phyloP scores from a whole-genome alignment of 2,329 filamentous ascomycete species.

The Fusarium sp. region DNA sequence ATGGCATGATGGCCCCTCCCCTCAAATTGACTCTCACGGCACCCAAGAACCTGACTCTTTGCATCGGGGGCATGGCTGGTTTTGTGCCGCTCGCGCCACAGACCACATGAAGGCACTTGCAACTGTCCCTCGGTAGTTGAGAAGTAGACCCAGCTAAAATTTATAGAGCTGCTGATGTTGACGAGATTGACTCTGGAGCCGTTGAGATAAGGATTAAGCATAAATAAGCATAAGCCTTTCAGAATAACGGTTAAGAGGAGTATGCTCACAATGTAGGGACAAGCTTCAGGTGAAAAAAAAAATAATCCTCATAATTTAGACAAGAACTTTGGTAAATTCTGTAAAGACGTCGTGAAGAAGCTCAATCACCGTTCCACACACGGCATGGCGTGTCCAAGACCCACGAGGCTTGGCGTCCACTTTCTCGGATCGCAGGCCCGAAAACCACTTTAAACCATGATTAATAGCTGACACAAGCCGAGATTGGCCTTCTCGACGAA shows the following conservation, averaged over 20 bases:
- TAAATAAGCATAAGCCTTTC: background rate
- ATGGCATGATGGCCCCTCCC: conserved; percentile 12
- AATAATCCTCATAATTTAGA: background rate
- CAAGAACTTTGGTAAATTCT: background rate
- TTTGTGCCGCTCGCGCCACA: background rate
- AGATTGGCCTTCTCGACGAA: background rate
- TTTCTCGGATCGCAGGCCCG: conserved; percentile 40
- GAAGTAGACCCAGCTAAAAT: background rate
- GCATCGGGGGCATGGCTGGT: background rate
- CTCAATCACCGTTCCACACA: background rate
- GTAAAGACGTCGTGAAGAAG: background rate
- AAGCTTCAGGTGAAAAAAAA: too few species aligned
- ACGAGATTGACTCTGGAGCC: background rate
- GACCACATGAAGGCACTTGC: conserved; percentile 8
- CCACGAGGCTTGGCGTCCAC: background rate
- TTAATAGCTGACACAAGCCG: background rate
- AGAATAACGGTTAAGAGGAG: background rate
- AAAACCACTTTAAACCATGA: conserved; percentile 1
- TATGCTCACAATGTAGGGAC: too few species aligned
- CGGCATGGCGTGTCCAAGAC: background rate
- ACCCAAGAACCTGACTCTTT: background rate
- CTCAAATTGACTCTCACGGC: background rate
- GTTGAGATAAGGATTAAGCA: background rate
- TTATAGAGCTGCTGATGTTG: background rate
- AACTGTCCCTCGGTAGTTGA: conserved; percentile 23